phyloP scores from a whole-genome alignment of 257 asterid genomes.

The Perilla frutescens region DNA sequence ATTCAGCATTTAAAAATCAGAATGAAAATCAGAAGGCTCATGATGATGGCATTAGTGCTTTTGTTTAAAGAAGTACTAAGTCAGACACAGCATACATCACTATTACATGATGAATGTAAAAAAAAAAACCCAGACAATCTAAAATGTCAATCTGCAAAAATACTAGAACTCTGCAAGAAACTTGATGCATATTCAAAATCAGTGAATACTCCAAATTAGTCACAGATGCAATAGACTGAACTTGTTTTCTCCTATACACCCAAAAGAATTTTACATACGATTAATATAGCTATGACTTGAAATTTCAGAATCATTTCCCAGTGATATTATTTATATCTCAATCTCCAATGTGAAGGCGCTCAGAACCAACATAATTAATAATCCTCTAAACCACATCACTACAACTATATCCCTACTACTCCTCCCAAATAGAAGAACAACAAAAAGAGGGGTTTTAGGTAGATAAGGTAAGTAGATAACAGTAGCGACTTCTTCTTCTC shows the following conservation, averaged over 20 bases:
- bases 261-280: too few species aligned
- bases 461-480: too few species aligned
- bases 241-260: not conserved
- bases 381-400: not conserved
- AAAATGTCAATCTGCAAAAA: slow-evolving; percentile 1
- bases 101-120: not conserved
- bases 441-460: not conserved
- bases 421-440: not conserved
- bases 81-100: not conserved
- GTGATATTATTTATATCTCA: not conserved
- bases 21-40: not conserved
- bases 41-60: not conserved
- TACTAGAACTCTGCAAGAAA: not conserved
- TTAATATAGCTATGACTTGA: not conserved
- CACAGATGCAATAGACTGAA: not conserved
- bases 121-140: too few species aligned
- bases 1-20: slow-evolving; percentile 22
- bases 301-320: slow-evolving; percentile 11
- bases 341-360: not conserved
- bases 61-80: not conserved
- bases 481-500: too few species aligned
- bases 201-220: not conserved
- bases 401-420: not conserved
- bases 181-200: not conserved
- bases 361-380: not conserved